These are phyloP conservation scores for Chenopodium formosanum DNA, from an alignment of 148 eudicot species.

Conservation along the genomic window DNA sequence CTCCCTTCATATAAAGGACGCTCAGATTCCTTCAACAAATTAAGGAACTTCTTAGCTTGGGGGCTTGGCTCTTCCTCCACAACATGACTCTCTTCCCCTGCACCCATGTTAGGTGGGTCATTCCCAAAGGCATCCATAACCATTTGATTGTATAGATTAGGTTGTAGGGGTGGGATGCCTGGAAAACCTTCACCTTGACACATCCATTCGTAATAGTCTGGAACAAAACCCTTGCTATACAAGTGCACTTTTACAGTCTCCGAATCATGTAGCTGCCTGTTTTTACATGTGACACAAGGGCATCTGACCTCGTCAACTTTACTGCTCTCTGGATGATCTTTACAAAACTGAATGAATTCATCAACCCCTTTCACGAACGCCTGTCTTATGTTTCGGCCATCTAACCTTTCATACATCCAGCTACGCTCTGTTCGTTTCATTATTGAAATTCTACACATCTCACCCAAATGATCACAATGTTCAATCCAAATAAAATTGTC, in stretches of 20 bases:
- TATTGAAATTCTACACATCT: too few species aligned
- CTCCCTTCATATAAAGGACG: neutral
- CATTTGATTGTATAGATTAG: neutral
- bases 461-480: too few species aligned
- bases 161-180: neutral
- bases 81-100: neutral
- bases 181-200: neutral
- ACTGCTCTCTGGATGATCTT: neutral
- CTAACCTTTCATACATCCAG: too few species aligned
- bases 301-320: neutral
- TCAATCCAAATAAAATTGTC: too few species aligned
- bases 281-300: neutral
- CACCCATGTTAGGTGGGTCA: neutral
- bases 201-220: neutral
- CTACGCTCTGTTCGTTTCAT: too few species aligned
- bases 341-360: neutral
- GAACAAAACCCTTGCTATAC: neutral
- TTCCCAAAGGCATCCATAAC: neutral
- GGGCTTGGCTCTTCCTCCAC: neutral
- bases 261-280: neutral
- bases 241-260: neutral
- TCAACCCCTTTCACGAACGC: neutral
- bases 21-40: neutral
- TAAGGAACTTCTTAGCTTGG: neutral
- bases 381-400: neutral